These are phyloP conservation scores for Cryphonectria parasitica DNA, from an alignment of 2,329 filamentous ascomycete species.

Conservation along the genomic window DNA sequence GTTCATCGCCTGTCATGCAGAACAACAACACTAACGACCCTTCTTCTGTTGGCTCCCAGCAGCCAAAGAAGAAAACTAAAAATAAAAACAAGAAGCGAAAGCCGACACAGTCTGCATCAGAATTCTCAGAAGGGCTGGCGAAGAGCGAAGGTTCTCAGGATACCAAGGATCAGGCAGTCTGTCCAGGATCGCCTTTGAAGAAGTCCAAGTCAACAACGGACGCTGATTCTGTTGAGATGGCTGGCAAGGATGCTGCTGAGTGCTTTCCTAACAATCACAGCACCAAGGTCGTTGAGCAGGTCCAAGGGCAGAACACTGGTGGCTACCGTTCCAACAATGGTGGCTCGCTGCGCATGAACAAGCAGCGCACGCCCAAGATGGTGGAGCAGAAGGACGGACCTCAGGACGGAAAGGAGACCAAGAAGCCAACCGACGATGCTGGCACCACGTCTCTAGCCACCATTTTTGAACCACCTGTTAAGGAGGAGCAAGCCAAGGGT, in stretches of 20 bases:
- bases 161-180: not conserved
- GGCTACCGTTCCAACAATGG: constrained; percentile 37
- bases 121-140: constrained; percentile 5
- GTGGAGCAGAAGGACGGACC: constrained; percentile 14
- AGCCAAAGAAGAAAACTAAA: constrained; percentile 17
- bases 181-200: constrained; percentile 11
- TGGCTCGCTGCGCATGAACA: constrained; percentile 40
- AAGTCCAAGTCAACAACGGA: constrained; percentile 14
- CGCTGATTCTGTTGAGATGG: not conserved
- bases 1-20: constrained; percentile 9
- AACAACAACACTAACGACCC: not conserved
- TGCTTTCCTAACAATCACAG: not conserved
- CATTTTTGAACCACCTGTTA: constrained; percentile 13
- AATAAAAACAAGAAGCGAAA: constrained; percentile 26
- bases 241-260: not conserved
- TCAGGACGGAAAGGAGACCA: constrained; percentile 3
- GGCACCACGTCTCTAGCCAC: constrained; percentile 12
- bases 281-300: not conserved
- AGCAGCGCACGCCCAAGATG: constrained; percentile 15
- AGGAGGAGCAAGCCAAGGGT: not conserved
- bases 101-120: constrained; percentile 1
- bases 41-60: not conserved
- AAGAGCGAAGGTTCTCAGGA: constrained; percentile 17
- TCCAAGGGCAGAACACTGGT: not conserved
- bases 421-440: not conserved